Base-by-base conservation (phyloP, 176 grass and related monocot genomes). In the Bolboschoenus planiculmis region DNA sequence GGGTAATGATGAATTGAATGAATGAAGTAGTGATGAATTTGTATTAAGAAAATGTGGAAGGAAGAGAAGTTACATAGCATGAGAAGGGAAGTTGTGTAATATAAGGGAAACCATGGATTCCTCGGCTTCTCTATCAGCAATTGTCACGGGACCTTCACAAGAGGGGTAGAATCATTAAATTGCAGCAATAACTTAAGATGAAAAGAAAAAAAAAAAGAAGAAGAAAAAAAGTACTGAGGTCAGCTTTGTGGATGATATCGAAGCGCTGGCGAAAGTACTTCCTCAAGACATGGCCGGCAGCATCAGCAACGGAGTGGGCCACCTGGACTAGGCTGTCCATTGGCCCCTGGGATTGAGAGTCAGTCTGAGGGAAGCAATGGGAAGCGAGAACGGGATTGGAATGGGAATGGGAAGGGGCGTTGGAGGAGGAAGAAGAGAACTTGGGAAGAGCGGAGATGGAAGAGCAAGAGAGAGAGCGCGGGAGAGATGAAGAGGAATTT, bases 41-140 rank as follows among this genome's bases (percentile, higher is more conserved):
- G 4, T 33, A 29, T 57, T 79, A 1, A n/a, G n/a, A n/a, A n/a
- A n/a, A n/a, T n/a, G n/a, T 34, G 15, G 47, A 30, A 59, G 29
- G 9, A 61, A 27, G 24, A 11, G 43, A 84, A 81, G 86, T 89
- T 73, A 94, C 95, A 97, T 65, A 3, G 88, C 92, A 83, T 97
- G 95, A 80, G 56, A 80, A 83, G 95, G 92, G 73, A 94, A 97
- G 37, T 81, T 88, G 48, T 86, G 85, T 50, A 88, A 81, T 87
- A 97, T 92, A 56, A 94, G 82, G 13, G 92, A 94, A n/a, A 79
- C 85, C 92, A 97, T 97, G 48, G 90, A 85, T 68, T 97, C 92
- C 81, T 97, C 95, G 4, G 92, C 95, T 79, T 97, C 95, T 83
- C 92, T 91, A 79, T 94, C 92, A 5, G 95, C 95, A 85, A 97